Evolutionary conservation across 192 early-diverging fungal genomes (phyloP).

Genomic region (Linnemannia exigua): DNA sequence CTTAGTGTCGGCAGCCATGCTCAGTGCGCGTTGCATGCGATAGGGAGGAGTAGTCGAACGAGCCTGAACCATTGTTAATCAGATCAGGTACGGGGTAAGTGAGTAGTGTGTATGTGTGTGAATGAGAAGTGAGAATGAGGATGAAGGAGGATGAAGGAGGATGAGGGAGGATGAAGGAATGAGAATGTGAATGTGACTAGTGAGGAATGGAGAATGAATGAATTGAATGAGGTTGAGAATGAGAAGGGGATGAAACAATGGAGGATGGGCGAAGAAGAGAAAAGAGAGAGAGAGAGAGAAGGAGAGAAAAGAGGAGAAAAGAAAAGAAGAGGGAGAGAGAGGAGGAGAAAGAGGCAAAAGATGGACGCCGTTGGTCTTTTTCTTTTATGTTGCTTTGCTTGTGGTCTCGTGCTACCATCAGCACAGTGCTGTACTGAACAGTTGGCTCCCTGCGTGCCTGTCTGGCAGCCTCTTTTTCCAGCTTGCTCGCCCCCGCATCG

Average conservation of each 20-base stretch:
- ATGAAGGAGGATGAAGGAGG: slow-evolving; percentile 7
- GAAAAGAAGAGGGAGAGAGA: background rate
- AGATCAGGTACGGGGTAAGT: background rate
- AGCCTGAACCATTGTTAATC: slow-evolving; percentile 5
- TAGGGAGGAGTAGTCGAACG: slow-evolving; percentile 23
- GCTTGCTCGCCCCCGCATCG: too few relatives aligned
- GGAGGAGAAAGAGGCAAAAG: background rate
- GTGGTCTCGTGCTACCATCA: too few relatives aligned
- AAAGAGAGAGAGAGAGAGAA: background rate
- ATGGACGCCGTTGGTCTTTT: background rate
- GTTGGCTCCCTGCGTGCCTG: too few relatives aligned
- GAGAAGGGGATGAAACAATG: background rate
- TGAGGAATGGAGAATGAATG: background rate
- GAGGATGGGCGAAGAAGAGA: background rate
- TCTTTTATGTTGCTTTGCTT: too few relatives aligned
- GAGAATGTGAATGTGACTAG: background rate
- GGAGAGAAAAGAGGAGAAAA: background rate
- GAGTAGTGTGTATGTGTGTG: background rate
- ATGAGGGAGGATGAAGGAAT: slow-evolving; percentile 17
- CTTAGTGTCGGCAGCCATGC: slow-evolving; percentile 46
- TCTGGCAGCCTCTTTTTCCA: too few relatives aligned
- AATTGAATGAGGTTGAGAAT: background rate
- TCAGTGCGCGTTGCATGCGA: slow-evolving; percentile 49
- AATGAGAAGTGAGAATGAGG: background rate
- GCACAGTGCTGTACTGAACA: too few relatives aligned